Percentiles rank a stretch among this genome's conserved stretches.
Evolutionary conservation across 495 filamentous ascomycete genomes (phyloP).

Genomic region (Daldinia childiae): DNA sequence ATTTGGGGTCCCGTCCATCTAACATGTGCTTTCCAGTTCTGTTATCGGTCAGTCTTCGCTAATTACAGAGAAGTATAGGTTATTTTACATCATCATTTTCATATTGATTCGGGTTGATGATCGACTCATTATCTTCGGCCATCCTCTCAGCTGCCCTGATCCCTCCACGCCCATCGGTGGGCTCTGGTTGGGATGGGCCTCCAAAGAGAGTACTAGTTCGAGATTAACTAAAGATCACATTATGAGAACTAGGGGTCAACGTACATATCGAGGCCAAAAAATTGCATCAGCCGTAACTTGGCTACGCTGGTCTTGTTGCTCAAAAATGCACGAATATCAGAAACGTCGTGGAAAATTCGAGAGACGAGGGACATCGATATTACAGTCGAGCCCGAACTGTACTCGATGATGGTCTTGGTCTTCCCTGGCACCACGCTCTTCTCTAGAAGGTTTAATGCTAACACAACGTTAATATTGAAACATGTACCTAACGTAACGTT

Average conservation of each 20-base stretch:
- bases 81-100: constrained; percentile 59
- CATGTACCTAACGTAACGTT: not conserved
- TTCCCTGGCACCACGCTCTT: constrained; percentile 54
- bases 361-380: constrained; percentile 67
- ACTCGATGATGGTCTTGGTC: constrained; percentile 65
- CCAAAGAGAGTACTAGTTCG: constrained; percentile 59
- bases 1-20: constrained; percentile 70
- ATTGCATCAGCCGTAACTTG: constrained; percentile 64
- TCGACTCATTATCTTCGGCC: constrained; percentile 51
- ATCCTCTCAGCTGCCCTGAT: constrained; percentile 58
- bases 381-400: constrained; percentile 70
- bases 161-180: constrained; percentile 61
- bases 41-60: not conserved
- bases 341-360: constrained; percentile 61
- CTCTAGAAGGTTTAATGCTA: constrained; percentile 66
- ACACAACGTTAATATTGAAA: constrained; percentile 1
- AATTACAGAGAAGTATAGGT: not conserved
- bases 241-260: not conserved
- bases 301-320: constrained; percentile 68
- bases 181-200: constrained; percentile 67
- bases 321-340: constrained; percentile 65
- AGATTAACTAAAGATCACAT: not conserved
- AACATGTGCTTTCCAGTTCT: constrained; percentile 68
- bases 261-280: constrained; percentile 67
- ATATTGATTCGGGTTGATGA: constrained; percentile 67